Percentiles rank a stretch among this genome's conserved stretches.
phyloP scores from a whole-genome alignment of 2,329 filamentous ascomycete species.

The Cytospora piceicola region DNA sequence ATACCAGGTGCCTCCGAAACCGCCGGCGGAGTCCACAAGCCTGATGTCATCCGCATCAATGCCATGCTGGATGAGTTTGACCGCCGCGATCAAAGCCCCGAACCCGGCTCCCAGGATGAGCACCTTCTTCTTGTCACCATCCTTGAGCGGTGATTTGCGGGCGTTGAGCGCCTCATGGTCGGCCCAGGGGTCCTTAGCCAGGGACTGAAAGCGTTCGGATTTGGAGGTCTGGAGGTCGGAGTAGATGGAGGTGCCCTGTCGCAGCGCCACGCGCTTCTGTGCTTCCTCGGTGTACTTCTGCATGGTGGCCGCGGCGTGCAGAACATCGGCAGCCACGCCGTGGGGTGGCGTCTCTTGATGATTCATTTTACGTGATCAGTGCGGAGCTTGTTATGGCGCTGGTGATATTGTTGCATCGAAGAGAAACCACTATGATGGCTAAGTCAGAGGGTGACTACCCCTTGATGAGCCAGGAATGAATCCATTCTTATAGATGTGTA shows the following conservation, averaged over 20 bases:
- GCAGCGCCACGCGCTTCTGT: slow-evolving; percentile 38
- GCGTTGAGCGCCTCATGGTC: slow-evolving; percentile 40
- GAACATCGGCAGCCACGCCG: neutral
- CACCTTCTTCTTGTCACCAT: slow-evolving; percentile 11
- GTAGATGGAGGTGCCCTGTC: slow-evolving; percentile 42
- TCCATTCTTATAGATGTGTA: no score
- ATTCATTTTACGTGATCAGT: neutral
- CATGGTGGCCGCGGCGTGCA: neutral
- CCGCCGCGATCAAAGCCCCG: slow-evolving; percentile 40
- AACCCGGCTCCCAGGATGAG: slow-evolving; percentile 42
- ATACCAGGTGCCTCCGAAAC: slow-evolving; percentile 16
- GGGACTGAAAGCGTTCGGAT: slow-evolving; percentile 30
- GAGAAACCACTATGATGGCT: no score
- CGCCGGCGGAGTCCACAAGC: slow-evolving; percentile 18
- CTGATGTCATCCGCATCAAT: slow-evolving; percentile 42
- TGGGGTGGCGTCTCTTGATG: neutral
- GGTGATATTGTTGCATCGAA: no score
- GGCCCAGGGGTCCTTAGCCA: slow-evolving; percentile 43
- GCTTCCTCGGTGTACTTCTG: slow-evolving; percentile 42
- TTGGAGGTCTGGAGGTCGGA: slow-evolving; percentile 35
- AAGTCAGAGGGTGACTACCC: no score
- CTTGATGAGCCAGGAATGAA: no score
- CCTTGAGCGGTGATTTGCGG: slow-evolving; percentile 12
- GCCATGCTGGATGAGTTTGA: slow-evolving; percentile 43
- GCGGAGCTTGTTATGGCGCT: neutral